Conservation (phyloP, 768 basidiomycete genomes). For the Boletus tylopilopsis region DNA sequence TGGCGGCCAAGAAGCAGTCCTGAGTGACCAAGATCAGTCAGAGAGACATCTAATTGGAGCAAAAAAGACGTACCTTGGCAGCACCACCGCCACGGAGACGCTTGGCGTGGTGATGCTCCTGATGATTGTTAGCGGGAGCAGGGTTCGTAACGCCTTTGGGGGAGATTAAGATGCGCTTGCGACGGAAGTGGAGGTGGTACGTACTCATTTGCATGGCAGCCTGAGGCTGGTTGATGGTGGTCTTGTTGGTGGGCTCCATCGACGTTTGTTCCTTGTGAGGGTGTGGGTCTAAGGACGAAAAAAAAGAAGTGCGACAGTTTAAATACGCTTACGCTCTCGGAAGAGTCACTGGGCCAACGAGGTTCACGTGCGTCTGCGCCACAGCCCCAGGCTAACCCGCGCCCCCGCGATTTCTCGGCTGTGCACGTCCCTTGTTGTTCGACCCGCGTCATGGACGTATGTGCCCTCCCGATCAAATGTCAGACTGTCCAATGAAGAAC, state of each 20-base stretch:
- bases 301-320: slow-evolving; percentile 1
- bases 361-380: too few species aligned
- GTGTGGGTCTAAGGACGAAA: slow-evolving; percentile 1
- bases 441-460: too few species aligned
- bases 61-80: slow-evolving; percentile 43
- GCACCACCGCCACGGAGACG: slow-evolving; percentile 72
- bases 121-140: slow-evolving; percentile 39
- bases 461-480: too few species aligned
- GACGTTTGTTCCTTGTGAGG: slow-evolving; percentile 26
- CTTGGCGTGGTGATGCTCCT: slow-evolving; percentile 41
- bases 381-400: not conserved
- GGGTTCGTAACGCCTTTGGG: slow-evolving; percentile 52
- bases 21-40: slow-evolving; percentile 21
- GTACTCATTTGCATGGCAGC: slow-evolving; percentile 61
- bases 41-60: not conserved
- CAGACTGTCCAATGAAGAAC: too few species aligned
- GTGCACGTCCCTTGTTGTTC: not conserved
- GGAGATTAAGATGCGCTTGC: too few species aligned
- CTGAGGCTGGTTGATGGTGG: slow-evolving; percentile 52
- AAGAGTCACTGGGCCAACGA: too few species aligned
- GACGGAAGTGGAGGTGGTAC: slow-evolving; percentile 21
- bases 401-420: not conserved
- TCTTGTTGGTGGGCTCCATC: slow-evolving; percentile 32
- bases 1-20: slow-evolving; percentile 63
- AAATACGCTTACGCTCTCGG: slow-evolving; percentile 12